phyloP scores from a whole-genome alignment of 768 basidiomycete species.

The Gloeophyllum trabeum region DNA sequence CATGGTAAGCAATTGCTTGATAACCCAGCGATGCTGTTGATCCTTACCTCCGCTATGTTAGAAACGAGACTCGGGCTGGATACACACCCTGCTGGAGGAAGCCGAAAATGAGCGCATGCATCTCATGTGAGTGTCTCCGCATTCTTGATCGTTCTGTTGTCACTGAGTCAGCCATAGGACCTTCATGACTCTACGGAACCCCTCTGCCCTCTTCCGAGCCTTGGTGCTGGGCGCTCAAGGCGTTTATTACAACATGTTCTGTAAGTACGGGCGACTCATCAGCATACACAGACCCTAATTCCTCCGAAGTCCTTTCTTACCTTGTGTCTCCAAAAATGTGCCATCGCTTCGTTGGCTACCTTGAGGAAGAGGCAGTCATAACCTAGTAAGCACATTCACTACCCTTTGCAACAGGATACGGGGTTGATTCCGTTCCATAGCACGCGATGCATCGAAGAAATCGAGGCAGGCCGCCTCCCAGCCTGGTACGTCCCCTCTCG shows the following conservation, averaged over 20 bases:
- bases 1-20: constrained; percentile 39
- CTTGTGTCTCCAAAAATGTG: constrained; percentile 62
- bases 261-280: constrained; percentile 26
- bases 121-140: constrained; percentile 47
- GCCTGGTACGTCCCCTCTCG: constrained; percentile 43
- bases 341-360: constrained; percentile 85
- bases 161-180: constrained; percentile 44
- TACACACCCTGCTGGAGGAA: constrained; percentile 87
- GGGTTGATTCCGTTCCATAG: constrained; percentile 23
- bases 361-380: constrained; percentile 92
- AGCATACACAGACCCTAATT: neutral
- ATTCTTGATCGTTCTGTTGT: constrained; percentile 1
- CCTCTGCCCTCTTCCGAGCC: constrained; percentile 70
- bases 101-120: constrained; percentile 98
- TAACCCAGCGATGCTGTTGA: too few relatives aligned
- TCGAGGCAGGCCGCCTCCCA: constrained; percentile 73
- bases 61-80: constrained; percentile 63
- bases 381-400: constrained; percentile 69
- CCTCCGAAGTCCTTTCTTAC: constrained; percentile 71
- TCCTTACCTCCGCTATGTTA: constrained; percentile 10
- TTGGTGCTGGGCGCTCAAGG: constrained; percentile 88
- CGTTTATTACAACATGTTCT: constrained; percentile 83
- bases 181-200: constrained; percentile 86
- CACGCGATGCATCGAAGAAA: constrained; percentile 73
- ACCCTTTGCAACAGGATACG: constrained; percentile 4